Evolutionary conservation across 2,329 filamentous ascomycete species (phyloP).

Genomic region (Arthrobotrys sinensis): DNA sequence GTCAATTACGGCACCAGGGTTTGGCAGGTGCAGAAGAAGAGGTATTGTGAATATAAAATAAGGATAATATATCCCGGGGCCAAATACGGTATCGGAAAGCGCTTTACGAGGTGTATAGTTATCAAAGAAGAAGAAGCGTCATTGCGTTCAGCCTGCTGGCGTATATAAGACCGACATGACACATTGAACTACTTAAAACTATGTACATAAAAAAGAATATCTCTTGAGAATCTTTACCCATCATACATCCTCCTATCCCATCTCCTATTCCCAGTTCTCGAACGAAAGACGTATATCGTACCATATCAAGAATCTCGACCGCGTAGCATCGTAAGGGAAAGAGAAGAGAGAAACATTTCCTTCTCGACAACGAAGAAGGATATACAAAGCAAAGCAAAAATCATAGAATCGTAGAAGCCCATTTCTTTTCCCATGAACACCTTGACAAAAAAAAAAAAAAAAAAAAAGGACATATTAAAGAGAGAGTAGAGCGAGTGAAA

Average conservation of each 20-base stretch:
- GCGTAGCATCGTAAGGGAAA: not conserved
- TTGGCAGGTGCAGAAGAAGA: not conserved
- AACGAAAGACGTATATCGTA: not conserved
- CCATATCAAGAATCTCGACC: not conserved
- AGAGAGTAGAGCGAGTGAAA: constrained; percentile 11
- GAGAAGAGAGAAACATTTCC: not conserved
- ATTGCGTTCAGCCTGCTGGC: not conserved
- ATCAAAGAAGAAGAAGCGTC: not conserved
- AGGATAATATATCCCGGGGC: not conserved
- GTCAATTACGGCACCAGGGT: not conserved
- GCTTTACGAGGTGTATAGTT: constrained; percentile 1
- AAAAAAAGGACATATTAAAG: constrained; percentile 8
- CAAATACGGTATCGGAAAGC: not conserved
- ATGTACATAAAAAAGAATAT: constrained; percentile 24
- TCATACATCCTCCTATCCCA: not conserved
- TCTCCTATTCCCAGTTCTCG: not conserved
- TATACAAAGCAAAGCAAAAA: constrained; percentile 4
- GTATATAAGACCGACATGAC: not conserved
- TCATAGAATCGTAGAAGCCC: constrained; percentile 16
- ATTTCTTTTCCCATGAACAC: constrained; percentile 31
- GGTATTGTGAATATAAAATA: constrained; percentile 5
- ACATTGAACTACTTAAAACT: constrained; percentile 6
- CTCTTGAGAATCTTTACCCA: not conserved
- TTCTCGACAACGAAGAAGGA: not conserved
- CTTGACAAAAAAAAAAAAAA: too few relatives aligned